Percentiles rank a stretch among this genome's conserved stretches.
These are phyloP conservation scores for Onygena corvina DNA, from an alignment of 2,329 filamentous ascomycete genomes.

Conservation along the genomic window DNA sequence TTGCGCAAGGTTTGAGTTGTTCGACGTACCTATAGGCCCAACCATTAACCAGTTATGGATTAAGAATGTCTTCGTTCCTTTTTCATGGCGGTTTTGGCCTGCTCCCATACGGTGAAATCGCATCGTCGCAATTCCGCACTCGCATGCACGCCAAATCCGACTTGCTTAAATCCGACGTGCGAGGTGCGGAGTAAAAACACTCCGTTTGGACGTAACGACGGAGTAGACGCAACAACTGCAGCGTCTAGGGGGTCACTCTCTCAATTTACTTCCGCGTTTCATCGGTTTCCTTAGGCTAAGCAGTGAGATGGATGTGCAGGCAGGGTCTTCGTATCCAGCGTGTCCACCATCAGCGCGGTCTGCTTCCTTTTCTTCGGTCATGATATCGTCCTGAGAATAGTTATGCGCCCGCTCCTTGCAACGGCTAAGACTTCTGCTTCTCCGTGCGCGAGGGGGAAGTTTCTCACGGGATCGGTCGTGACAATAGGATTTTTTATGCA, in stretches of 20 bases:
- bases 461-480: not conserved
- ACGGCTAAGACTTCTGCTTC: too few species aligned
- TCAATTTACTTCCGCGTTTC: not conserved
- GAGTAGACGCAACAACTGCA: too few species aligned
- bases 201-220: not conserved
- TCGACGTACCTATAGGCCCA: too few species aligned
- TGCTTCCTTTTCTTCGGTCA: too few species aligned
- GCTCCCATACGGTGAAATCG: too few species aligned
- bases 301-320: not conserved
- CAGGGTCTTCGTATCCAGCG: not conserved
- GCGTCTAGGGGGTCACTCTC: not conserved
- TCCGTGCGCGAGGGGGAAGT: not conserved
- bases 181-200: not conserved
- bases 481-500: constrained; percentile 3
- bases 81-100: too few species aligned
- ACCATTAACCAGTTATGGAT: too few species aligned
- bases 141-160: too few species aligned
- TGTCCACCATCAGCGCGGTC: not conserved
- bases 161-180: too few species aligned
- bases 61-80: not conserved
- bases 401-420: too few species aligned
- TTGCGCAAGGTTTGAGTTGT: not conserved
- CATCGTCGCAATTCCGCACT: too few species aligned
- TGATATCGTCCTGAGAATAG: too few species aligned
- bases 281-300: not conserved